Evolutionary conservation across 805 yeast genomes (phyloP).

Genomic region (Monosporozyma yasuniensis): DNA sequence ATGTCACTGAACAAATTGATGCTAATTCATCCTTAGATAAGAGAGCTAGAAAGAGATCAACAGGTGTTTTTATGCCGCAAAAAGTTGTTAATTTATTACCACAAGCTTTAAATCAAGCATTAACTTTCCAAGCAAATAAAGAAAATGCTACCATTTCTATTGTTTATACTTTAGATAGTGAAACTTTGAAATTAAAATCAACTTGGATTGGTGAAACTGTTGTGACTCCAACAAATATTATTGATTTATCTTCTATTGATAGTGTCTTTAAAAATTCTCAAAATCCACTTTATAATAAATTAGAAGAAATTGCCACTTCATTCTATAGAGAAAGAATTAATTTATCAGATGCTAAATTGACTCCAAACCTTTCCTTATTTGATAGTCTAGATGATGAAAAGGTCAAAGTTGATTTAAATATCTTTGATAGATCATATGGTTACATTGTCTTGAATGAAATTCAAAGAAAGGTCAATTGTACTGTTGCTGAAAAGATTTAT

Average conservation of each 20-base stretch:
- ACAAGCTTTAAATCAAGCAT: conserved; percentile 44
- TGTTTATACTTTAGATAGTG: conserved; percentile 68
- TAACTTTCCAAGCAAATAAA: conserved; percentile 54
- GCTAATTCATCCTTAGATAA: conserved; percentile 75
- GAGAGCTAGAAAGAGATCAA: conserved; percentile 82
- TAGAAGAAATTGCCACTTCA: conserved; percentile 17
- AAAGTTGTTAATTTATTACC: conserved; percentile 61
- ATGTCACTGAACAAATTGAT: conserved; percentile 61
- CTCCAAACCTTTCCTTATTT: conserved; percentile 49
- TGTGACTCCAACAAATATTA: conserved; percentile 45
- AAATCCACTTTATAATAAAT: conserved; percentile 8
- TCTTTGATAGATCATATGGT: conserved; percentile 53
- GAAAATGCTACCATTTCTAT: conserved; percentile 65
- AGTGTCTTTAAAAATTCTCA: conserved; percentile 4
- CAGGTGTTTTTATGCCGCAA: conserved; percentile 83
- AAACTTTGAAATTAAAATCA: conserved; percentile 61
- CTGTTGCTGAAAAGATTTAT: conserved; percentile 74
- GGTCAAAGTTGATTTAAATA: conserved; percentile 60
- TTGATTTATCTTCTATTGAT: conserved; percentile 17
- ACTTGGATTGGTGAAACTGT: conserved; percentile 69
- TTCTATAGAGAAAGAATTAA: conserved; percentile 22
- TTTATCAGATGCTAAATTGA: conserved; percentile 10
- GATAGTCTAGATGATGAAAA: conserved; percentile 82
- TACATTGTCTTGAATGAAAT: conserved; percentile 63
- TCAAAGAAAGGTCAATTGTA: conserved; percentile 68